Evolutionary conservation across 805 yeast genomes (phyloP).

Genomic region (Kuraishia borneana): DNA sequence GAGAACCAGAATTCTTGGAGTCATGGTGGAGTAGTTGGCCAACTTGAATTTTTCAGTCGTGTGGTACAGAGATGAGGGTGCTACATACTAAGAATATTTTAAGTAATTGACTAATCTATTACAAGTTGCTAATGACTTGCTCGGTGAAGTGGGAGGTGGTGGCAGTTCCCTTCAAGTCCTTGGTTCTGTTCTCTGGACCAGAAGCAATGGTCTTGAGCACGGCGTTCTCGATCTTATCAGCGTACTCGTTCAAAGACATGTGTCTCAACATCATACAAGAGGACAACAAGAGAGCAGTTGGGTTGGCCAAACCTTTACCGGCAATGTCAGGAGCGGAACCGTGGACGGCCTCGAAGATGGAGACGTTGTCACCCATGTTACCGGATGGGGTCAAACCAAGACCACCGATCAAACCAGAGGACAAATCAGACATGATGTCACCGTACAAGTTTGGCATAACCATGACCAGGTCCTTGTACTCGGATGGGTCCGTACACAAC

Average conservation of each 20-base stretch:
- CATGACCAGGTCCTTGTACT: conserved; percentile 76
- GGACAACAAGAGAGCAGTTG: conserved; percentile 91
- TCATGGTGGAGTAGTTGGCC: neutral
- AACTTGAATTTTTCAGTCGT: neutral
- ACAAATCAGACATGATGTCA: conserved; percentile 96
- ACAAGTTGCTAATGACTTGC: conserved; percentile 74
- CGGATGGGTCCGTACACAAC: conserved; percentile 80
- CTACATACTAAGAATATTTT: neutral
- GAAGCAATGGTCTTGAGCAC: conserved; percentile 86
- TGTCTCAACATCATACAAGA: conserved; percentile 99
- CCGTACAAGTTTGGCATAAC: conserved; percentile 99
- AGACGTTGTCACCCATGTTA: conserved; percentile 97
- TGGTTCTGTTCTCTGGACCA: conserved; percentile 92
- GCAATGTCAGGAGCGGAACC: conserved; percentile 99
- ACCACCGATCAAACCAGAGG: conserved; percentile 97
- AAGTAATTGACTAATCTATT: conserved; percentile 7
- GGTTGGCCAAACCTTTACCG: conserved; percentile 97
- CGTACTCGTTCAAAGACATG: conserved; percentile 79
- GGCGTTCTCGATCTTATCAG: conserved; percentile 80
- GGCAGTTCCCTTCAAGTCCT: conserved; percentile 90
- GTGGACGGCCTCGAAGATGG: conserved; percentile 98
- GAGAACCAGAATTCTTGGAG: conserved; percentile 50
- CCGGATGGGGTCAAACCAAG: conserved; percentile 98
- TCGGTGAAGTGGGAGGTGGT: conserved; percentile 83
- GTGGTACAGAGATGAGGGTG: neutral